Percentiles rank a stretch among this genome's conserved stretches.
phyloP scores from a whole-genome alignment of 371 early-diverging fungal genomes.

The Mucor indicus region DNA sequence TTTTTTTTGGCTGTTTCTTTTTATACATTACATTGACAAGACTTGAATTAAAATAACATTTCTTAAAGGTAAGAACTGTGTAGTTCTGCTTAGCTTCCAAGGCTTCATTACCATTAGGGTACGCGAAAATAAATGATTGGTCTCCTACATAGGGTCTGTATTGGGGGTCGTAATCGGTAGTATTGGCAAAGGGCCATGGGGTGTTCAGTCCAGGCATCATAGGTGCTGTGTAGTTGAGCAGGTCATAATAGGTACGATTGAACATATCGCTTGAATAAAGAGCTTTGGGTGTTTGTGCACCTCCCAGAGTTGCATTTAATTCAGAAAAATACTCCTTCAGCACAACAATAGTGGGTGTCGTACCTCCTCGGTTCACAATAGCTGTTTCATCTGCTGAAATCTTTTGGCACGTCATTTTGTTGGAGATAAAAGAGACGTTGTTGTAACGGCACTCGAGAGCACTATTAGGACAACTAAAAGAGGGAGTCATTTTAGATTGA shows the following conservation, averaged over 20 bases:
- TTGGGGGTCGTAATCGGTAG: conserved; percentile 4
- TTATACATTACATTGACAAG: conserved; percentile 2
- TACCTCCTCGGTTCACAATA: conserved; percentile 5
- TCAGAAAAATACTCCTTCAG: conserved; percentile 2
- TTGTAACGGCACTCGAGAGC: conserved; percentile 1
- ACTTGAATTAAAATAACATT: conserved; percentile 10
- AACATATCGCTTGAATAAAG: conserved; percentile 25
- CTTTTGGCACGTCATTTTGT: conserved; percentile 1
- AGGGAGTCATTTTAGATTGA: not conserved
- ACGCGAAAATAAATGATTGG: conserved; percentile 22
- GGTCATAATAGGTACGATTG: conserved; percentile 19
- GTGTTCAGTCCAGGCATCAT: conserved; percentile 1
- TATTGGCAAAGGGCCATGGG: not conserved
- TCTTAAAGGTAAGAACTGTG: not conserved
- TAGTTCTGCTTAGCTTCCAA: not conserved
- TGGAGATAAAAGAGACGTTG: conserved; percentile 6
- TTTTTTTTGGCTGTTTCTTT: too few species aligned
- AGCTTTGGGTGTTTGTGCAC: conserved; percentile 3
- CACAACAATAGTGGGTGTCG: not conserved
- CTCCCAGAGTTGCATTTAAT: not conserved
- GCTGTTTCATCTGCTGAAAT: conserved; percentile 9
- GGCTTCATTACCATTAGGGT: not conserved
- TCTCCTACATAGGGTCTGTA: conserved; percentile 21
- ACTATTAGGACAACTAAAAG: conserved; percentile 2
- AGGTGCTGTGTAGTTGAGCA: conserved; percentile 7